Conservation (phyloP, 371 early-diverging fungal genomes). For the Mucor velutinosus region DNA sequence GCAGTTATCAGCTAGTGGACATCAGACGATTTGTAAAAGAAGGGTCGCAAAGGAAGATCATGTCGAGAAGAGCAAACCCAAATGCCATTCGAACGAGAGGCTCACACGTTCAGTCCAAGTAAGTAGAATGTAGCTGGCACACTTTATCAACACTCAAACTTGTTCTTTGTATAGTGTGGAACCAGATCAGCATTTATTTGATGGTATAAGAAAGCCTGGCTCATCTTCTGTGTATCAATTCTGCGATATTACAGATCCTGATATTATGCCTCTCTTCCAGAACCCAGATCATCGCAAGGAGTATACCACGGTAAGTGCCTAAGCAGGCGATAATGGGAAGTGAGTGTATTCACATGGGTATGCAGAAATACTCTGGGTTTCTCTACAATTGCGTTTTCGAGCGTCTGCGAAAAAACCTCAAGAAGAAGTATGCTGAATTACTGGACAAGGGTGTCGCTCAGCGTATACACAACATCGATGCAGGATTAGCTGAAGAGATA, state of each 20-base stretch:
- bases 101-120: background rate
- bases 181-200: slow-evolving; percentile 19
- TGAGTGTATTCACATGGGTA: background rate
- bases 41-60: background rate
- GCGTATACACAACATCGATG: slow-evolving; percentile 3
- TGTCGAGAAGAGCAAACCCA: background rate
- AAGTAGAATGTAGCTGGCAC: background rate
- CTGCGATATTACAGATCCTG: slow-evolving; percentile 36
- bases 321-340: no score
- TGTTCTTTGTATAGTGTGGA: background rate
- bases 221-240: slow-evolving; percentile 10
- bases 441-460: background rate
- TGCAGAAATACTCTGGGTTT: slow-evolving; percentile 19
- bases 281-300: slow-evolving; percentile 16
- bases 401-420: slow-evolving; percentile 6
- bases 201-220: slow-evolving; percentile 9
- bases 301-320: background rate
- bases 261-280: slow-evolving; percentile 10
- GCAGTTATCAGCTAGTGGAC: slow-evolving; percentile 6
- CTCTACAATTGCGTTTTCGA: slow-evolving; percentile 29
- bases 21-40: background rate
- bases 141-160: background rate
- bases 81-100: background rate
- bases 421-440: background rate
- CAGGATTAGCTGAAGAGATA: slow-evolving; percentile 24